phyloP scores from a whole-genome alignment of 2,329 filamentous ascomycete genomes.

The Daldinia eschscholtzii region DNA sequence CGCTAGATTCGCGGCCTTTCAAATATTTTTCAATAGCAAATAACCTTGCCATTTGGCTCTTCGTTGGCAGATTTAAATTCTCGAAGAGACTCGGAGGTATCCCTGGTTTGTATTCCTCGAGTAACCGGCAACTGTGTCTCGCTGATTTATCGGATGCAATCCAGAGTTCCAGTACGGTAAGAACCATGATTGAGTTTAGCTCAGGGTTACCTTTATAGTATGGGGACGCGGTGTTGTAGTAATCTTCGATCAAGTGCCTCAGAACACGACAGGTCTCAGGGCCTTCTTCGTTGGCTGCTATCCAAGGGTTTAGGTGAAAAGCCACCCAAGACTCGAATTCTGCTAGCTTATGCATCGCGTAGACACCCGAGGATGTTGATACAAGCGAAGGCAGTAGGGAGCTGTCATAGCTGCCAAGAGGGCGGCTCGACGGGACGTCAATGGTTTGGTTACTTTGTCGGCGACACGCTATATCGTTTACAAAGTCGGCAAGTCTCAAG shows the following conservation, averaged over 20 bases:
- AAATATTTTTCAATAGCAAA: conserved; percentile 63
- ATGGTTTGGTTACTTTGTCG: not conserved
- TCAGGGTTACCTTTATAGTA: conserved; percentile 60
- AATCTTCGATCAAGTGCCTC: conserved; percentile 50
- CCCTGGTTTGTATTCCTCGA: conserved; percentile 62
- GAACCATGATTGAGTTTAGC: conserved; percentile 65
- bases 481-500: conserved; percentile 11
- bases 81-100: conserved; percentile 58
- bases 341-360: conserved; percentile 47
- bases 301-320: conserved; percentile 14
- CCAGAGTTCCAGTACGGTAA: conserved; percentile 71
- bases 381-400: not conserved
- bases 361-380: too few species aligned
- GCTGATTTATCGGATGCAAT: conserved; percentile 65
- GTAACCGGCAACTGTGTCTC: conserved; percentile 53
- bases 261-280: conserved; percentile 6
- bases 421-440: not conserved
- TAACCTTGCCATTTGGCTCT: conserved; percentile 61
- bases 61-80: conserved; percentile 60
- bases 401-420: not conserved
- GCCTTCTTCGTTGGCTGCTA: not conserved
- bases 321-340: conserved; percentile 64
- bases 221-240: conserved; percentile 48
- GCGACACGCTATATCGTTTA: not conserved
- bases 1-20: conserved; percentile 45